Conservation (phyloP, 306 rosid species). For the Citrullus mucosospermus region DNA sequence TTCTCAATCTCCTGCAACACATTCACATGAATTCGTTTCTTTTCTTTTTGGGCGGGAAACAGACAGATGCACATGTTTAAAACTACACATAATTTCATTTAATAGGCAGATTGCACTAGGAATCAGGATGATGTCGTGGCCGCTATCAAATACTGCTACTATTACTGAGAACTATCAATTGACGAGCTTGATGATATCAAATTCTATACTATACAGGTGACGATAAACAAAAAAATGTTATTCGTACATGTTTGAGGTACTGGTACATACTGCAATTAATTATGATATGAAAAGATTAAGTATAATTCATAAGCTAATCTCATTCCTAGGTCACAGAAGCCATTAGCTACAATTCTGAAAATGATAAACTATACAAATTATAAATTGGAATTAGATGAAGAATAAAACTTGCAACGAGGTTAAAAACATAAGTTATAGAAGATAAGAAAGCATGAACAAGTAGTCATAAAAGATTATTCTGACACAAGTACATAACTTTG, state of each 20-base stretch:
- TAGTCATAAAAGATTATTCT: background rate
- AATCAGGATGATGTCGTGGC: background rate
- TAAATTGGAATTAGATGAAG: background rate
- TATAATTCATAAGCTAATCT: background rate
- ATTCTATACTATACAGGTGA: background rate
- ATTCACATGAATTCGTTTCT: background rate
- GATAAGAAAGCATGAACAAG: background rate
- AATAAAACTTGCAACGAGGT: background rate
- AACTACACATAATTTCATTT: background rate
- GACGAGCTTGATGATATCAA: background rate
- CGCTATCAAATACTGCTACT: background rate
- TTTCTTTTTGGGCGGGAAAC: background rate
- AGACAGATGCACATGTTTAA: background rate
- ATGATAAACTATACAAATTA: background rate
- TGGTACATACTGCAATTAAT: background rate
- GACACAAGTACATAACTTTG: background rate
- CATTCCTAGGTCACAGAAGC: background rate
- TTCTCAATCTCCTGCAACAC: slow-evolving; percentile 38
- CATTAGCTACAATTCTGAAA: background rate
- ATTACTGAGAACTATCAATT: background rate
- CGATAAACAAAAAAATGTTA: background rate
- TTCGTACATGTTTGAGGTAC: background rate
- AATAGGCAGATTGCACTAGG: background rate
- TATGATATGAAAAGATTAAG: background rate
- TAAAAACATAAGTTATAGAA: background rate